phyloP scores from a whole-genome alignment of 1,284 basidiomycete genomes.

The Coniferiporia sulphurascens region DNA sequence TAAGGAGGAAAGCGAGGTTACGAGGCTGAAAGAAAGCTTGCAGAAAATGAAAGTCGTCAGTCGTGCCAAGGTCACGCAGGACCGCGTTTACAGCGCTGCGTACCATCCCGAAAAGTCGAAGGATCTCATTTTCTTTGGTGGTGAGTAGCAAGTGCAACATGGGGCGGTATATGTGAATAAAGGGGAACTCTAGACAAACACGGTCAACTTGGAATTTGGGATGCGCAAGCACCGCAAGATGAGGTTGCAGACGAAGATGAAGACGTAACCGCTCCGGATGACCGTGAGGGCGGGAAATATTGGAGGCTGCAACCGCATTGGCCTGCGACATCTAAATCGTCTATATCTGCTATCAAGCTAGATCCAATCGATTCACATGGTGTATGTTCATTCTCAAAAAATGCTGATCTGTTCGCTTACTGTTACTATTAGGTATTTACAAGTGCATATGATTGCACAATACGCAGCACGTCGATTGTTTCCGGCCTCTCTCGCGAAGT shows the following conservation, averaged over 20 bases:
- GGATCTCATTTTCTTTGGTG: slow-evolving; percentile 76
- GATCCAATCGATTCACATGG: slow-evolving; percentile 68
- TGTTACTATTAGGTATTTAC: slow-evolving; percentile 56
- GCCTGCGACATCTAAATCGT: slow-evolving; percentile 73
- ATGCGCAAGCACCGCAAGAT: slow-evolving; percentile 61
- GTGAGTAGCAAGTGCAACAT: slow-evolving; percentile 33
- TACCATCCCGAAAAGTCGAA: slow-evolving; percentile 79
- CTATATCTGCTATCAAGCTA: slow-evolving; percentile 69
- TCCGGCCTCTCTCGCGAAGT: slow-evolving; percentile 65
- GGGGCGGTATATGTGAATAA: not conserved
- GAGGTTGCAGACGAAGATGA: slow-evolving; percentile 61
- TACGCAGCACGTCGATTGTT: slow-evolving; percentile 65
- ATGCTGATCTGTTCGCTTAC: not conserved
- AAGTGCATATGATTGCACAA: slow-evolving; percentile 71
- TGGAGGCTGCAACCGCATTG: slow-evolving; percentile 79
- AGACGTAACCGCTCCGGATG: slow-evolving; percentile 36
- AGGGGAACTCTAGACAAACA: slow-evolving; percentile 56
- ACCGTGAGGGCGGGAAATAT: slow-evolving; percentile 61
- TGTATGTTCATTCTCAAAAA: slow-evolving; percentile 34
- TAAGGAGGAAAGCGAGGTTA: slow-evolving; percentile 41
- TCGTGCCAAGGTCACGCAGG: slow-evolving; percentile 70
- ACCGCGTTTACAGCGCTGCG: slow-evolving; percentile 66
- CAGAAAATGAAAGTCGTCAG: slow-evolving; percentile 55
- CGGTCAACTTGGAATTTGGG: slow-evolving; percentile 77
- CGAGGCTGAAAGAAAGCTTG: slow-evolving; percentile 49